phyloP scores from a whole-genome alignment of 1,284 basidiomycete genomes.

The Fomitopsis schrenkii region DNA sequence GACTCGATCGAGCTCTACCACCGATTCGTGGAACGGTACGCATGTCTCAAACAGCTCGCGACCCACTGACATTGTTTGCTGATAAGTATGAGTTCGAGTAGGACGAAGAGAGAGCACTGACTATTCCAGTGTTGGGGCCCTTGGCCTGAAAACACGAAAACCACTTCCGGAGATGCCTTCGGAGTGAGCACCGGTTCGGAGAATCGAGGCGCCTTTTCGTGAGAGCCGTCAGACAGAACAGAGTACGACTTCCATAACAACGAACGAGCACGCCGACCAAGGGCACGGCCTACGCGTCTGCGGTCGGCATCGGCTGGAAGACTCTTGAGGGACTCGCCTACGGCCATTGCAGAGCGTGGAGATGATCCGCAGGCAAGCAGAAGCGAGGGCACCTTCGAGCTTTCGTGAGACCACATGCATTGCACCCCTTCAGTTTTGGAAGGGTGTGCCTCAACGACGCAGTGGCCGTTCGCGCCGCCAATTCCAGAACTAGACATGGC shows the following conservation, averaged over 20 bases:
- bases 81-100: background rate
- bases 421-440: background rate
- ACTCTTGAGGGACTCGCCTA: slow-evolving; percentile 13
- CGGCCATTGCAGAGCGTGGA: slow-evolving; percentile 20
- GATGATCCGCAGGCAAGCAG: slow-evolving; percentile 34
- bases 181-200: slow-evolving; percentile 24
- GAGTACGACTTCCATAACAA: slow-evolving; percentile 31
- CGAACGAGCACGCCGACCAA: slow-evolving; percentile 27
- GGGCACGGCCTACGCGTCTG: slow-evolving; percentile 6
- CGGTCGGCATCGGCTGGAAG: slow-evolving; percentile 22
- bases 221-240: slow-evolving; percentile 2
- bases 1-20: slow-evolving; percentile 32
- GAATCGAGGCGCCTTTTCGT: slow-evolving; percentile 10
- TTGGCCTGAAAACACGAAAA: slow-evolving; percentile 18
- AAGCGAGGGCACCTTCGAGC: slow-evolving; percentile 19
- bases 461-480: slow-evolving; percentile 39
- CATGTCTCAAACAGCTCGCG: slow-evolving; percentile 32
- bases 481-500: slow-evolving; percentile 41
- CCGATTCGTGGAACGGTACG: slow-evolving; percentile 31
- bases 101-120: background rate
- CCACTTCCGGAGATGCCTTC: slow-evolving; percentile 24
- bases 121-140: slow-evolving; percentile 7
- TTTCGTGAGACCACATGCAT: background rate
- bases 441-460: slow-evolving; percentile 33
- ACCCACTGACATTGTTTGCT: slow-evolving; percentile 29